Evolutionary conservation across 345 rosid genomes (phyloP).

Genomic region (Pseudoturritis turrita): DNA sequence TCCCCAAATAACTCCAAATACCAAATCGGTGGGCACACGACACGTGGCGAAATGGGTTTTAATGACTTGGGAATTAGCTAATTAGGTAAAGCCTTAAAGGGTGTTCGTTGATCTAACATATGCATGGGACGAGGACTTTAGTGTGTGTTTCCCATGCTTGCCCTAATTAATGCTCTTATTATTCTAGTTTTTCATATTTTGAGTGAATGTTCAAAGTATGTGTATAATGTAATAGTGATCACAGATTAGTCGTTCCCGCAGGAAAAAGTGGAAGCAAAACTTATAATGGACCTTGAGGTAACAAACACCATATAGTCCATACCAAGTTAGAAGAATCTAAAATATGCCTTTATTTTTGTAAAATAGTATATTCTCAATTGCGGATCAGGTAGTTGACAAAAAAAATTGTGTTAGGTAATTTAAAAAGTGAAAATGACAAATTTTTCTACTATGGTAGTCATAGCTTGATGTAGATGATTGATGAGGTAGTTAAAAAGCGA

Average conservation of each 20-base stretch:
- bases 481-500: slow-evolving; percentile 19
- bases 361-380: background rate
- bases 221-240: background rate
- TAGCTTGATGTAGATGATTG: slow-evolving; percentile 13
- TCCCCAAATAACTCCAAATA: slow-evolving; percentile 24
- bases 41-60: slow-evolving; percentile 13
- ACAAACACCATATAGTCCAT: background rate
- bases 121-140: slow-evolving; percentile 21
- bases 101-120: slow-evolving; percentile 30
- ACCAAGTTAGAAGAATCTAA: background rate
- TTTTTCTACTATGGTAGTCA: slow-evolving; percentile 6
- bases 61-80: slow-evolving; percentile 11
- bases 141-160: slow-evolving; percentile 16
- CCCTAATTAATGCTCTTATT: background rate
- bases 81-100: slow-evolving; percentile 19
- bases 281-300: background rate
- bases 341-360: background rate
- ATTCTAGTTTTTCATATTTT: background rate
- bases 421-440: slow-evolving; percentile 3
- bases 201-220: background rate
- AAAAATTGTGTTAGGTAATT: slow-evolving; percentile 13
- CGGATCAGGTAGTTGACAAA: slow-evolving; percentile 14
- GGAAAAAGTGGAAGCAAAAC: background rate
- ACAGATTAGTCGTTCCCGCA: background rate
- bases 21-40: background rate